Base-by-base conservation (phyloP, 108 stramenopile species). In the Aureococcus anophagefferens region DNA sequence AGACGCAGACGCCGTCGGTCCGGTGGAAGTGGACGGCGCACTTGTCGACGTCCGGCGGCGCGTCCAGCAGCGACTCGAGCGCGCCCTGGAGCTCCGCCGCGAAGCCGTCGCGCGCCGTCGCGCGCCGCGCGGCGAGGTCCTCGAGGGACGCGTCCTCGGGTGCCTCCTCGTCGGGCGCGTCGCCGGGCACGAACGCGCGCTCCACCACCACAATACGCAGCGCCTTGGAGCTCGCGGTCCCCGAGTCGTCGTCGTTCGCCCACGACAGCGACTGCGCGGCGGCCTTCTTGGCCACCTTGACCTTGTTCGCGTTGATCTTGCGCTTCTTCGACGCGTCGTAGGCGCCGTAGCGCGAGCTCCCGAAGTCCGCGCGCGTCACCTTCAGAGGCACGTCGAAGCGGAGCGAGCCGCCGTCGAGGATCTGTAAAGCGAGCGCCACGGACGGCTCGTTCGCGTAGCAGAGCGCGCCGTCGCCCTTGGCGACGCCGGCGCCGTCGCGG, bases 401-500 rank as follows among this genome's bases (percentile, higher is more conserved):
- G 18, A 79, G 63, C 66, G 72, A 70, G 0, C 79, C 76, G 29
- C 74, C 79, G 29, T 83, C 77, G 18, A 83, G 69, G 16, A 83
- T 74, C 37, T 81, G 70, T 31, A 81, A 33, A 33, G 82, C 82
- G 46, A 83, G 69, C 17, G 76, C 68, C 36, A 83, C 82, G 35
- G 74, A 76, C 34, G 76, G 78, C n/a, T 40, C 37, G 63, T 68
- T 74, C 13, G 46, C 78, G 69, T 81, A 83, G 32, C 80, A 81
- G 33, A 83, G 74, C 33, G 76, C 70, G 18, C 68, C 80, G 40
- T 83, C 82, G 31, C 82, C 82, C 44, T 83, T 83, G n/a, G 45
- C 46, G 4, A 30, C 36, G 33, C 79, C 81, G 34, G 64, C 36
- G 31, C 70, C 74, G 36, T 80, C 79, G 36, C 77, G 62, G 71